phyloP scores from a whole-genome alignment of 1,284 basidiomycete species.

The Cutaneotrichosporon sp. region DNA sequence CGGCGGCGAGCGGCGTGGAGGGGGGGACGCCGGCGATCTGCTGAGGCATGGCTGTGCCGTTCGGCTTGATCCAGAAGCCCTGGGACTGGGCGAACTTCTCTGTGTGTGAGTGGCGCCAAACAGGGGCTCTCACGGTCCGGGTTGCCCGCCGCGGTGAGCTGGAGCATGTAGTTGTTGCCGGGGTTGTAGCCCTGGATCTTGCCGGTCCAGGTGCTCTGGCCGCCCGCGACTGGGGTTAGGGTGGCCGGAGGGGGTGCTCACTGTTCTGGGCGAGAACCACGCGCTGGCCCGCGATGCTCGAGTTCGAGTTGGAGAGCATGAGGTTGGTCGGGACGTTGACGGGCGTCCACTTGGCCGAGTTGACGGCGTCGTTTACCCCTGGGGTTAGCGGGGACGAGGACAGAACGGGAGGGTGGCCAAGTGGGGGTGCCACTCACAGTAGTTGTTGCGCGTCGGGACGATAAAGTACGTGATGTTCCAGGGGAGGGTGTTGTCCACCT shows the following conservation, averaged over 20 bases:
- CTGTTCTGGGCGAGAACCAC: slow-evolving; percentile 18
- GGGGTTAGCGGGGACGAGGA: neutral
- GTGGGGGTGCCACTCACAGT: slow-evolving; percentile 19
- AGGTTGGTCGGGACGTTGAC: slow-evolving; percentile 21
- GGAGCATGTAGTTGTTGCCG: slow-evolving; percentile 17
- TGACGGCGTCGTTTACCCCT: slow-evolving; percentile 24
- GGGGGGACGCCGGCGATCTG: slow-evolving; percentile 4
- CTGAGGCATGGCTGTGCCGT: slow-evolving; percentile 15
- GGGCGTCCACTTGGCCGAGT: slow-evolving; percentile 18
- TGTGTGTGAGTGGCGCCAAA: slow-evolving; percentile 71
- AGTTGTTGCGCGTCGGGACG: slow-evolving; percentile 20
- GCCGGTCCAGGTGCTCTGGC: slow-evolving; percentile 11
- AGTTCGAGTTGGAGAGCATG: slow-evolving; percentile 19
- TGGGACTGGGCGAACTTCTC: slow-evolving; percentile 70
- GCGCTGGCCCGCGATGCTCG: slow-evolving; percentile 1
- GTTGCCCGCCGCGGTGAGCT: slow-evolving; percentile 13
- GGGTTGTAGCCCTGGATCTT: slow-evolving; percentile 8
- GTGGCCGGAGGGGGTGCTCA: neutral
- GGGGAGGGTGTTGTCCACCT: neutral
- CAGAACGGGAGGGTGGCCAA: neutral
- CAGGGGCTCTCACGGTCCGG: slow-evolving; percentile 12
- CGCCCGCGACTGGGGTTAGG: slow-evolving; percentile 12
- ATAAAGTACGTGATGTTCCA: slow-evolving; percentile 18
- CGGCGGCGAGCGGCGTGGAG: neutral
- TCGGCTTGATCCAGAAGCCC: slow-evolving; percentile 24